Base-by-base conservation (phyloP, 768 basidiomycete genomes). In the Cyclocybe cylindracea region DNA sequence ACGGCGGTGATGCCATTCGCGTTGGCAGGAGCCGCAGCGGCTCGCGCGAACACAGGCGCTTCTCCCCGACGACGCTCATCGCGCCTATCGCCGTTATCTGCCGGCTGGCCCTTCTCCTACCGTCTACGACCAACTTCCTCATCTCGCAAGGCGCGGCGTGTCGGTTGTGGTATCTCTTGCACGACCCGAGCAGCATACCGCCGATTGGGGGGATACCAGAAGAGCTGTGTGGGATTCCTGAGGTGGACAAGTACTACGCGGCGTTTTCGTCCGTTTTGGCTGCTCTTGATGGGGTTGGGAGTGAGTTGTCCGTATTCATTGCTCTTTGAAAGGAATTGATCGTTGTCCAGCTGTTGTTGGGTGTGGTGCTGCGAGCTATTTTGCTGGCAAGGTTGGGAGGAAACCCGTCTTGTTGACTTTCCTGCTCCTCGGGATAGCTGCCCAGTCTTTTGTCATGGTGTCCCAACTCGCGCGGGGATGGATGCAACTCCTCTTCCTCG, bases 351-450 rank as follows among this genome's bases (percentile, higher is more conserved):
- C 39, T 6, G 43, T 56, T 14, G 18, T 51, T 39, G 55, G 50
- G 2, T 51, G 41, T 13, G 46, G 46, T 19, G 32, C 37, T 1
- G 45, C 50, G 7, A 51, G 50, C 13, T 51, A 48, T 43, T 48
- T 56, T 33, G 39, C 41, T 24, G 35, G 39, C 8, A 47, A 46
- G 35, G 10, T 51, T 35, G 55, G 55, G 11, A 43, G 55, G 35
- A 56, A 52, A 34, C 55, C 55, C 5, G 50, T 56, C 9, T 38
- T 56, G 1, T 24, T 52, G 10, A 36, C 19, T 5, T 35, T 56
- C 14, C 11, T 56, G 5, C 9, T 39, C 13, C 36, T 51, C n/a
- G n/a, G 32, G 8, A 37, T 48, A 5, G 16, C 40, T 18, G 50
- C 35, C 31, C 46, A 48, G 9, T 16, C 40, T n/a, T 38, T 29